Percentiles rank a stretch among this genome's conserved stretches.
phyloP scores from a whole-genome alignment of 2,329 filamentous ascomycete genomes.

The Fusarium albosuccineum region DNA sequence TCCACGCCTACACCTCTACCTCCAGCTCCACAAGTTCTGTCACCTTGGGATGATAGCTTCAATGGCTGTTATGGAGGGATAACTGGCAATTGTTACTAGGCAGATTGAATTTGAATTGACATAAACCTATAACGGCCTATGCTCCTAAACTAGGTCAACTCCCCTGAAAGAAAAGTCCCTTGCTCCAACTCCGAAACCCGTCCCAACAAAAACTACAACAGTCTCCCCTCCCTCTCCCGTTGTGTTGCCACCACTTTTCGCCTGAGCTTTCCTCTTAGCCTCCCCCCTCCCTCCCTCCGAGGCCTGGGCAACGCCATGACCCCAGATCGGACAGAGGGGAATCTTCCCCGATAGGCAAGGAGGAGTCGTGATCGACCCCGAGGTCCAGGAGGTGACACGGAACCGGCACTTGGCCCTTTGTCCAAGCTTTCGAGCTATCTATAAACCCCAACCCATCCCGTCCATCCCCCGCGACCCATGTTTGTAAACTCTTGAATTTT shows the following conservation, averaged over 20 bases:
- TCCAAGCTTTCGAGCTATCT: conserved; percentile 1
- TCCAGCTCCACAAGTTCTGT: not conserved
- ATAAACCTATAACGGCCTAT: no score
- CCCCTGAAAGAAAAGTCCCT: not conserved
- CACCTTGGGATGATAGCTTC: not conserved
- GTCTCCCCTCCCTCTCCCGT: not conserved
- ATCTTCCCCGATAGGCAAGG: conserved; percentile 14
- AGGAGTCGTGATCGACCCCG: not conserved
- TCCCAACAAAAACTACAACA: conserved; percentile 5
- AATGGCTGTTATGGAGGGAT: not conserved
- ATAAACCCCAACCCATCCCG: conserved; percentile 23
- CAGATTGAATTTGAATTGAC: no score
- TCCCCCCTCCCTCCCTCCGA: not conserved
- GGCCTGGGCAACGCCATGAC: conserved; percentile 1
- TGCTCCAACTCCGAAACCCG: not conserved
- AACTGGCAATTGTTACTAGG: not conserved
- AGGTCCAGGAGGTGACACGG: not conserved
- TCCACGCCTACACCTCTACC: not conserved
- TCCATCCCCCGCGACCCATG: no score
- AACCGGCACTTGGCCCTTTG: not conserved
- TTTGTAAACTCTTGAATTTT: no score
- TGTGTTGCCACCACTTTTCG: not conserved
- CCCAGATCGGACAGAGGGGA: conserved; percentile 8
- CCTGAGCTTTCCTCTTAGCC: conserved; percentile 6
- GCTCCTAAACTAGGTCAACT: no score